Percentiles rank a stretch among this genome's conserved stretches.
Evolutionary conservation across 1,284 basidiomycete species (phyloP).

Genomic region (Termitomyces sp.): DNA sequence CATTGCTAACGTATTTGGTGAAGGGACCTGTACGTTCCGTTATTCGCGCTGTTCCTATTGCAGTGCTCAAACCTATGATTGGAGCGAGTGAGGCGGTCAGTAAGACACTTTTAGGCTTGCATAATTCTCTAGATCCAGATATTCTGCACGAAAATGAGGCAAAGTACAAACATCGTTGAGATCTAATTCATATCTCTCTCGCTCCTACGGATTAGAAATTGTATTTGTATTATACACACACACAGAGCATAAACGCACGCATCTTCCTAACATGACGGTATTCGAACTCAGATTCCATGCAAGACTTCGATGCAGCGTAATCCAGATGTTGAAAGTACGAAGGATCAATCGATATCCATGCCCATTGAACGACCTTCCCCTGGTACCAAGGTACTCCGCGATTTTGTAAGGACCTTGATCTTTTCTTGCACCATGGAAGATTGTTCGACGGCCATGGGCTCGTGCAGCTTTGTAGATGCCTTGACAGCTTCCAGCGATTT

Average conservation of each 20-base stretch:
- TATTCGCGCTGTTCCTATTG: slow-evolving; percentile 93
- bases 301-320: slow-evolving; percentile 1
- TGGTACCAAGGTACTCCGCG: slow-evolving; percentile 67
- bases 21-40: slow-evolving; percentile 90
- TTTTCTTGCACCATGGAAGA: slow-evolving; percentile 63
- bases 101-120: slow-evolving; percentile 89
- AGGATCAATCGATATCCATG: slow-evolving; percentile 69
- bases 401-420: slow-evolving; percentile 71
- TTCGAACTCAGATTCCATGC: not conserved
- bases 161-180: slow-evolving; percentile 79
- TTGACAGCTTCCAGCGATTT: slow-evolving; percentile 58
- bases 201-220: not conserved
- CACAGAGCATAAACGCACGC: slow-evolving; percentile 8
- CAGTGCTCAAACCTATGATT: slow-evolving; percentile 94
- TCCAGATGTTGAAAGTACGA: slow-evolving; percentile 1
- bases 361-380: slow-evolving; percentile 77
- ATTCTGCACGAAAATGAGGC: slow-evolving; percentile 76
- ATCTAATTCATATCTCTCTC: not conserved
- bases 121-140: slow-evolving; percentile 85
- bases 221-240: slow-evolving; percentile 17
- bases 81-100: slow-evolving; percentile 94
- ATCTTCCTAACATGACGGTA: not conserved
- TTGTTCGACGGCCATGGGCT: slow-evolving; percentile 52
- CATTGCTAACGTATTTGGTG: not conserved
- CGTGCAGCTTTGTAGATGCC: slow-evolving; percentile 64